Conservation (phyloP, 2,329 filamentous ascomycete species). For the Cladosporium sp. region DNA sequence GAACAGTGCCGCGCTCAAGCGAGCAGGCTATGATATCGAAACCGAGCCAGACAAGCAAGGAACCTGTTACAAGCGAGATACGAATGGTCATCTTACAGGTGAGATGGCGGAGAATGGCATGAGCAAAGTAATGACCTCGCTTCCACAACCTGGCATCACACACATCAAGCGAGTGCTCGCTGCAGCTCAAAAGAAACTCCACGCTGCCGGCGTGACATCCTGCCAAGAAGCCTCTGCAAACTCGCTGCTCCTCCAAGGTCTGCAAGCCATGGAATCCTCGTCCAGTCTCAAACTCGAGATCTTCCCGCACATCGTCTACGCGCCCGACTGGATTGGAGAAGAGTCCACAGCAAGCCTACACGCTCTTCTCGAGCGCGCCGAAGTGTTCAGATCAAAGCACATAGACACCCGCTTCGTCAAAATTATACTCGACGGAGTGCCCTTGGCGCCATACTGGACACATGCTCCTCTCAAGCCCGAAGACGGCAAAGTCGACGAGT, state of each 20-base stretch:
- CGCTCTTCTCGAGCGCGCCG: conserved; percentile 24
- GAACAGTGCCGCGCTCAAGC: conserved; percentile 26
- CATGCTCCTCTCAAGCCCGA: conserved; percentile 24
- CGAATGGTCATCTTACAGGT: conserved; percentile 28
- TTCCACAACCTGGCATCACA: conserved; percentile 22
- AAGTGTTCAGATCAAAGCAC: conserved; percentile 25
- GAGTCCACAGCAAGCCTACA: conserved; percentile 20
- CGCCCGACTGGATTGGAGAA: conserved; percentile 24
- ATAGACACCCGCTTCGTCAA: conserved; percentile 33
- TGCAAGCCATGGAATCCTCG: conserved; percentile 27
- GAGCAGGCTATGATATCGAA: conserved; percentile 25
- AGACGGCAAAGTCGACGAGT: conserved; percentile 25
- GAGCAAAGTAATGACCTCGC: conserved; percentile 19
- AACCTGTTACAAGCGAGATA: conserved; percentile 23
- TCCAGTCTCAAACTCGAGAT: conserved; percentile 26
- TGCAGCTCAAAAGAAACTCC: conserved; percentile 22
- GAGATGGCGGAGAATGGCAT: conserved; percentile 28
- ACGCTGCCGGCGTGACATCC: conserved; percentile 30
- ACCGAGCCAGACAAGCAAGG: conserved; percentile 22
- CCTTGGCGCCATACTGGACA: conserved; percentile 29
- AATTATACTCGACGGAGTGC: conserved; percentile 34
- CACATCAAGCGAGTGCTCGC: conserved; percentile 26
- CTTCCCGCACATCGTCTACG: conserved; percentile 24
- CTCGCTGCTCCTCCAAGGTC: conserved; percentile 23
- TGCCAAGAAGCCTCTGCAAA: conserved; percentile 32